Percentiles rank a stretch among this genome's conserved stretches.
Evolutionary conservation across 108 stramenopile genomes (phyloP).

Genomic region (Seminavis robusta): DNA sequence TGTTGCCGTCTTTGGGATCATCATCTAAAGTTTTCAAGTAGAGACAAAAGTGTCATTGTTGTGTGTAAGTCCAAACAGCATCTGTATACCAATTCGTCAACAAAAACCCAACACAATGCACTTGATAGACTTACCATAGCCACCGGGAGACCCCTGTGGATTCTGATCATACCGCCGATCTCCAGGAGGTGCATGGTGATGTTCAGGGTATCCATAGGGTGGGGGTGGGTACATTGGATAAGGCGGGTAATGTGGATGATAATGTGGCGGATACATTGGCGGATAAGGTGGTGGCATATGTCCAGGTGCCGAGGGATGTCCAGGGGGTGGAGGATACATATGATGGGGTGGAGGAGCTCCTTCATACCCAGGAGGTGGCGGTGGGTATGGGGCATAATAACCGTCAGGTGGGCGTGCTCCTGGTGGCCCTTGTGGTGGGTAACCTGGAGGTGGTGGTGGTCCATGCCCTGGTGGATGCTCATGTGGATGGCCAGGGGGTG

Average conservation of each 20-base stretch:
- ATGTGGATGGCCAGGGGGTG: conserved; percentile 13
- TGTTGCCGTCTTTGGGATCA: conserved; percentile 30
- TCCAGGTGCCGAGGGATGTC: too few species aligned
- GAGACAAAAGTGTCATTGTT: not conserved
- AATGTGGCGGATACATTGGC: conserved; percentile 31
- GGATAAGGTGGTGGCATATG: too few species aligned
- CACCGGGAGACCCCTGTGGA: not conserved
- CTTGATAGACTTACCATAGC: not conserved
- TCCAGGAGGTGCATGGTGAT: not conserved
- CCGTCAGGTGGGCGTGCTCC: not conserved
- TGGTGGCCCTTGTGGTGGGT: conserved; percentile 7
- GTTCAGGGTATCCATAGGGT: conserved; percentile 19
- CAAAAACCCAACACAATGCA: too few species aligned
- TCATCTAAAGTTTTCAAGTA: conserved; percentile 8
- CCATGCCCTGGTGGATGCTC: conserved; percentile 10
- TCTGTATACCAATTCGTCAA: too few species aligned
- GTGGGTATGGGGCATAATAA: not conserved
- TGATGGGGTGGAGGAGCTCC: conserved; percentile 18
- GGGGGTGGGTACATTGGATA: conserved; percentile 26
- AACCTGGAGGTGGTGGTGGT: conserved; percentile 25
- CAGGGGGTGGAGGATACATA: conserved; percentile 28
- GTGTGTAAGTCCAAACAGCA: too few species aligned
- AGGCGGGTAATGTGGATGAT: conserved; percentile 31
- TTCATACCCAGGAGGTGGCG: conserved; percentile 32
- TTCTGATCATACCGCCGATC: not conserved